Base-by-base conservation (phyloP, 2,329 filamentous ascomycete species). In the Clonostachys chloroleuca region DNA sequence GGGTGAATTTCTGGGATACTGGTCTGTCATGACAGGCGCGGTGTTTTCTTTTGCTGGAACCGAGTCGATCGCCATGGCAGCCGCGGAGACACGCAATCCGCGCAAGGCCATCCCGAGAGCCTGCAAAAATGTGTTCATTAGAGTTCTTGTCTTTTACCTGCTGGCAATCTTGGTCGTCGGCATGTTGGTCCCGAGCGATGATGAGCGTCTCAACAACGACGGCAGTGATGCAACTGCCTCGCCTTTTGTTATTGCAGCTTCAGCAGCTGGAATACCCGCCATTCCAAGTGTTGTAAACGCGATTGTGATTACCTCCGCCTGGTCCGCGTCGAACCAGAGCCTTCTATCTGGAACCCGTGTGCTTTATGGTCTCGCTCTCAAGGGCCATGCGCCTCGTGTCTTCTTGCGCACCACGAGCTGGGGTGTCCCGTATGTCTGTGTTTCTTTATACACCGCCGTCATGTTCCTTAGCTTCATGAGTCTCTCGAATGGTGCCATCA, bases 261-360 rank as follows among this genome's bases (percentile, higher is more conserved):
- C 77, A 9, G 77, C 80, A 33, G 87, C 86, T 3, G 81, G 84
- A 1, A 83, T 91, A 48, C 73, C 71, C 5, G 84, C 77, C 7
- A 77, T 91, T 5, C 84, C 86, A 0, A 82, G 80, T 7, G 78
- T 92, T 47, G 83, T 92, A 64, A 92, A 92, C 61, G 87, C 86
- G 34, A 74, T 91, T 24, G 84, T 92, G 54, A 74, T 91, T 53
- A 87, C 83, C 0, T 86, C 84, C 0, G 86, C 84, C 0, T 84
- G 81, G 66, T 89, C 85, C 0, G 76, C 85, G 0, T 82, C 79
- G 1, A 90, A 90, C 54, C 81, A 85, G 53, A 80, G 77, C 57
- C 69, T 91, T 34, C 68, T 74, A 39, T 69, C 78, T 2, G 81
- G 80, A 30, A 81, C 80, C 1, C 74, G 82, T 42, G 78, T 81